Evolutionary conservation across 2,329 filamentous ascomycete species (phyloP), one percentile per base, ranked within the genome.

Genomic region (Alternaria dauci): DNA sequence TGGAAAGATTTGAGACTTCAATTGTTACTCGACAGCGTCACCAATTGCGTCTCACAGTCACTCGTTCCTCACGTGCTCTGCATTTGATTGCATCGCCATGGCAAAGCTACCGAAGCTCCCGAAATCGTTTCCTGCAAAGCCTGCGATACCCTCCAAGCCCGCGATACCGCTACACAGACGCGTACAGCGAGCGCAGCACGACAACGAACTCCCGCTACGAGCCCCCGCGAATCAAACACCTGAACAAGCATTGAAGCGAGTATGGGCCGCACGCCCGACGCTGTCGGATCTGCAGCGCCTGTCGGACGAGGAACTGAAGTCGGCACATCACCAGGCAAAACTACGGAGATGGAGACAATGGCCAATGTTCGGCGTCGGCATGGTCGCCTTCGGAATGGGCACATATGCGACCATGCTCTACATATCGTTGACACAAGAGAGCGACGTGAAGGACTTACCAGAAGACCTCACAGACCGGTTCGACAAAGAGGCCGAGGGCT

Each of bases 401-500:
- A 72, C 81, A 64, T 83, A 83, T 61, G 70, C 68, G 38, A 67
- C 74, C 8, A 72, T 76, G 58, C 69, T 83, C 20, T 78, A 75
- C 63, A 61, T 65, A 55, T 79, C 69, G 65, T 70, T 70, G 65
- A 74, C 61, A 52, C 63, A 63, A 20, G 65, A 67, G n/a, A 63
- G 62, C n/a, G 64, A 71, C 7, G 14, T 64, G 53, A 68, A 68
- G 38, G 65, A 74, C 20, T 59, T 80, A 2, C 76, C 78, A 8
- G 65, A 69, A 42, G 82, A 84, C 64, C 77, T 83, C 25, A 78
- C 79, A 2, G 78, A 76, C 50, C 77, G 81, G 20, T 85, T 83
- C 63, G 81, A 84, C 64, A 76, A 76, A 62, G 74, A 76, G 36
- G 83, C 83, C 1, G 75, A 78, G 30, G 74, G 70, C 39, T 85